Conservation (phyloP, 208 protist species). For the Trichomonas tenax region DNA sequence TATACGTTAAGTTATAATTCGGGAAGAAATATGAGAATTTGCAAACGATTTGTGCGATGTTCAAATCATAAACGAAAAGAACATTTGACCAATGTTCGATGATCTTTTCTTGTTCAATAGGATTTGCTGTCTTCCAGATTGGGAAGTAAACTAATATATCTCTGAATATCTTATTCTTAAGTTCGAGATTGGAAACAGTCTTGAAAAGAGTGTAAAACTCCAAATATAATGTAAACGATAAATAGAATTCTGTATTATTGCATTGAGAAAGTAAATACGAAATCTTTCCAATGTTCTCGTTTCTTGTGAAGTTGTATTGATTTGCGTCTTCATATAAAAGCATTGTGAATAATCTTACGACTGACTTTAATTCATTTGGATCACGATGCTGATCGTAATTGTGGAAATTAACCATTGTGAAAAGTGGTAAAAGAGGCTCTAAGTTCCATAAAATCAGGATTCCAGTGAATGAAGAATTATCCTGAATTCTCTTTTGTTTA, state of each 20-base stretch:
- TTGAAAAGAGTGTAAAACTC: neutral
- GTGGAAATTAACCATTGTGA: neutral
- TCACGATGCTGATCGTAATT: neutral
- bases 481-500: neutral
- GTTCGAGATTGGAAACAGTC: neutral
- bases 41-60: neutral
- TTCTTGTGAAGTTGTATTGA: neutral
- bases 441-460: neutral
- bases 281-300: neutral
- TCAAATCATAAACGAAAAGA: neutral
- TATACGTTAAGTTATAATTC: neutral
- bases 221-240: neutral
- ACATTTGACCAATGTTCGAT: neutral
- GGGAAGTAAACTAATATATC: neutral
- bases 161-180: neutral
- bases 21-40: neutral
- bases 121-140: neutral
- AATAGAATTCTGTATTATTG: neutral
- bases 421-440: neutral
- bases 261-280: neutral
- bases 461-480: neutral
- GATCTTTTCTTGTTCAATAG: neutral
- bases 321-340: neutral
- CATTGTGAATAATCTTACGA: neutral
- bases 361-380: neutral